Percentiles rank a stretch among this genome's conserved stretches.
Conservation (phyloP, 768 basidiomycete genomes). For the Kwoniella dendrophila region DNA sequence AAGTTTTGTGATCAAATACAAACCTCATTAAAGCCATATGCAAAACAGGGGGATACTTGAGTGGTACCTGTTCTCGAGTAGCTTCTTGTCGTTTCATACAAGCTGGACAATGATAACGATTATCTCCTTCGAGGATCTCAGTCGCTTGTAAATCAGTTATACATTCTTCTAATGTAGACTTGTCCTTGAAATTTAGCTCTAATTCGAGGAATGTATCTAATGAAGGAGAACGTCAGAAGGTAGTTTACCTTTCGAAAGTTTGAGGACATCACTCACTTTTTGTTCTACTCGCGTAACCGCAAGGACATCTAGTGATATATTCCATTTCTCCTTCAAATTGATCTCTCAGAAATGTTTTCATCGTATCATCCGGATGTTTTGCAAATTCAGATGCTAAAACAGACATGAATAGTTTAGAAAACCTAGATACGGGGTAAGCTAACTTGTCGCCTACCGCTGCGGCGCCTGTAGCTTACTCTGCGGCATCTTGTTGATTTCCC, state of each 20-base stretch:
- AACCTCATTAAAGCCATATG: constrained; percentile 95
- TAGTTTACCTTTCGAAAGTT: background rate
- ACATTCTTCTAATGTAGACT: constrained; percentile 65
- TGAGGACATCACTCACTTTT: constrained; percentile 22
- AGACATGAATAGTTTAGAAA: constrained; percentile 86
- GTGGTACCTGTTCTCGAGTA: constrained; percentile 71
- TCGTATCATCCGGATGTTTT: constrained; percentile 68
- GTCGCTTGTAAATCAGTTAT: constrained; percentile 67
- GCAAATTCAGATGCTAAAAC: constrained; percentile 84
- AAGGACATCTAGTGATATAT: constrained; percentile 80
- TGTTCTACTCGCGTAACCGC: constrained; percentile 66
- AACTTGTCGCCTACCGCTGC: too few species aligned
- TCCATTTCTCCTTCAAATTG: constrained; percentile 89
- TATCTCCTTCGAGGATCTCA: constrained; percentile 78
- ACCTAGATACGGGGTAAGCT: constrained; percentile 2
- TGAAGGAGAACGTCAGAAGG: background rate
- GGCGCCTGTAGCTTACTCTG: constrained; percentile 66
- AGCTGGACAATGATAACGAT: constrained; percentile 76
- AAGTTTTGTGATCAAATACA: constrained; percentile 74
- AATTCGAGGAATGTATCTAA: constrained; percentile 72
- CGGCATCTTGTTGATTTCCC: constrained; percentile 92
- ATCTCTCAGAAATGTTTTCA: constrained; percentile 71
- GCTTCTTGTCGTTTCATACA: constrained; percentile 78
- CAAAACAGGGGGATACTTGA: constrained; percentile 74
- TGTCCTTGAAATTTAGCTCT: constrained; percentile 78